These are phyloP conservation scores for Thecaphora frezii DNA, from an alignment of 1,284 basidiomycete species.

Conservation along the genomic window DNA sequence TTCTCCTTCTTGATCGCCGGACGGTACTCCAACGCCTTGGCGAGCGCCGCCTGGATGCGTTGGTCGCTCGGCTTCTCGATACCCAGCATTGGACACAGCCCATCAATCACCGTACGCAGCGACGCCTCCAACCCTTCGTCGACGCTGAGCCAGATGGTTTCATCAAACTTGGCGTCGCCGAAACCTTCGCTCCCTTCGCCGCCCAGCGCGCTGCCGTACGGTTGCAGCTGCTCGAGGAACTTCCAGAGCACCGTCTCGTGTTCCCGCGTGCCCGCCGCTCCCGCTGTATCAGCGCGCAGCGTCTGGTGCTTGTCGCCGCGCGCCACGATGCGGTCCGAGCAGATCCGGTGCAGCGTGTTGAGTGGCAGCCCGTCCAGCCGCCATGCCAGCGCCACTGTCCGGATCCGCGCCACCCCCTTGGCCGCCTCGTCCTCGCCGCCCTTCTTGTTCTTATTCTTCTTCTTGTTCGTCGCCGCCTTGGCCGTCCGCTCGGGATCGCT, in stretches of 20 bases:
- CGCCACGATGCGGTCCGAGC: slow-evolving; percentile 33
- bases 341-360: slow-evolving; percentile 41
- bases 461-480: background rate
- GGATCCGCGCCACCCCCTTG: slow-evolving; percentile 20
- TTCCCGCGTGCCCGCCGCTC: slow-evolving; percentile 7
- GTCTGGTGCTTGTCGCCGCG: slow-evolving; percentile 55
- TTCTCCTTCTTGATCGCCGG: slow-evolving; percentile 9
- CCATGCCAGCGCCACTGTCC: slow-evolving; percentile 46
- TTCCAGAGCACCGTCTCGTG: slow-evolving; percentile 81
- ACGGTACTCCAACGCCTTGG: slow-evolving; percentile 17
- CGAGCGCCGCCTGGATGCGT: slow-evolving; percentile 16
- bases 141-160: slow-evolving; percentile 69
- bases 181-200: slow-evolving; percentile 55
- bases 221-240: slow-evolving; percentile 69
- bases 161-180: slow-evolving; percentile 66
- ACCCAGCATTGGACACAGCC: slow-evolving; percentile 14
- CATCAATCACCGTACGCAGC: slow-evolving; percentile 11
- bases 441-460: slow-evolving; percentile 11
- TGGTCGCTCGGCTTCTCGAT: slow-evolving; percentile 15
- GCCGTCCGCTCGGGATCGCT: slow-evolving; percentile 6
- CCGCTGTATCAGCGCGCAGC: slow-evolving; percentile 25
- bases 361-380: slow-evolving; percentile 37
- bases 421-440: background rate
- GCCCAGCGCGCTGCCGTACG: slow-evolving; percentile 63
- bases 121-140: slow-evolving; percentile 59